Evolutionary conservation across 129 eudicot species (phyloP).

Genomic region (Flaveria linearis): DNA sequence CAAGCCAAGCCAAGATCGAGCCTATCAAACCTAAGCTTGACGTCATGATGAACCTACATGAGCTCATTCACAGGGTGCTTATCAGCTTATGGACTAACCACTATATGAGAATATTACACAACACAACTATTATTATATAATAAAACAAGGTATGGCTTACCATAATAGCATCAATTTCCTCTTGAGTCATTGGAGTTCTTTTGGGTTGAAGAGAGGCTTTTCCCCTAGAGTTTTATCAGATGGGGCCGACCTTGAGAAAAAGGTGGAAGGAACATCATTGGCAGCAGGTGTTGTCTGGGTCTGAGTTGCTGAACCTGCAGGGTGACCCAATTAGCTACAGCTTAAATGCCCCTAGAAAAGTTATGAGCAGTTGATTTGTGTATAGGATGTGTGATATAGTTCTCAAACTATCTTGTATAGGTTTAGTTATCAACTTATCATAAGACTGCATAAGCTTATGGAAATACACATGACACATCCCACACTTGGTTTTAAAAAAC

Average conservation of each 20-base stretch:
- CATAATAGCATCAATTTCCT: constrained; percentile 87
- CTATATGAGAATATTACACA: not conserved
- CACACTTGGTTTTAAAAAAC: no score
- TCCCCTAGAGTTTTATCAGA: constrained; percentile 61
- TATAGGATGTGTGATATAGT: not conserved
- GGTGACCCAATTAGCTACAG: constrained; percentile 1
- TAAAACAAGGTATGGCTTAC: constrained; percentile 36
- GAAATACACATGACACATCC: constrained; percentile 9
- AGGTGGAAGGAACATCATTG: constrained; percentile 46
- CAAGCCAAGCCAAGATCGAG: not conserved
- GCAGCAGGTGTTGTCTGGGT: constrained; percentile 41
- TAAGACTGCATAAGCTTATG: not conserved
- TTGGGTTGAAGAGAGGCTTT: constrained; percentile 96
- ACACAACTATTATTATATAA: not conserved
- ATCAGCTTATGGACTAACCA: not conserved
- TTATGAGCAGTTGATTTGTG: not conserved
- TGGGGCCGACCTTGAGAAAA: constrained; percentile 58
- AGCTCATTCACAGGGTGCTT: not conserved
- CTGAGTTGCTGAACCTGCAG: constrained; percentile 57
- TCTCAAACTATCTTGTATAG: not conserved
- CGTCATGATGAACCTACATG: constrained; percentile 6
- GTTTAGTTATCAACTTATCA: not conserved
- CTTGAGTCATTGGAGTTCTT: constrained; percentile 81
- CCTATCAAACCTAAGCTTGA: not conserved
- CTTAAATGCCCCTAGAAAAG: not conserved